Evolutionary conservation across 805 yeast species (phyloP).

Genomic region (Torulaspora indica): DNA sequence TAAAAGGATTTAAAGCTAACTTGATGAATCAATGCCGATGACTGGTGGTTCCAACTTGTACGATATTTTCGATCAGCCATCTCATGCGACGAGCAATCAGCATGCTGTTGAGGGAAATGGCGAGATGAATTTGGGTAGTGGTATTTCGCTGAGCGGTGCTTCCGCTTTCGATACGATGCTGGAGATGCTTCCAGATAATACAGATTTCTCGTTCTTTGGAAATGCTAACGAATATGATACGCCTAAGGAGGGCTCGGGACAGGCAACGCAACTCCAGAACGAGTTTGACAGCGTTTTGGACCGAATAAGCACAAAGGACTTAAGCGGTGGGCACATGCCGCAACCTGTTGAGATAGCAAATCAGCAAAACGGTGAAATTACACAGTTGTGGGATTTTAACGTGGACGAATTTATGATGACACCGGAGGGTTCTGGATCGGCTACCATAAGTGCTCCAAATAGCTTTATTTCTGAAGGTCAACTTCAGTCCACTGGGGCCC

Average conservation of each 20-base stretch:
- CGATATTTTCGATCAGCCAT: conserved; percentile 14
- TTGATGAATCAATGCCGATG: conserved; percentile 13
- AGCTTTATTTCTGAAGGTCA: conserved; percentile 30
- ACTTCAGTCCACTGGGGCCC: conserved; percentile 15
- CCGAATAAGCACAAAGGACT: conserved; percentile 1
- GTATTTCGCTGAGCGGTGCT: conserved; percentile 8
- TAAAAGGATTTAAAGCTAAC: not conserved
- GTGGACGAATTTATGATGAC: conserved; percentile 38
- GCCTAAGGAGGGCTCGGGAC: not conserved
- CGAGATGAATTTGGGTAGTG: conserved; percentile 1
- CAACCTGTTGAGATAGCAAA: conserved; percentile 32
- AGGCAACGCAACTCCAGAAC: not conserved
- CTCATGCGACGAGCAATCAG: conserved; percentile 11
- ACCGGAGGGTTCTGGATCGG: conserved; percentile 34
- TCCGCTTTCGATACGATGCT: conserved; percentile 35
- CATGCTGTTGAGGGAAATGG: conserved; percentile 3
- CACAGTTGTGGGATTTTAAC: conserved; percentile 39
- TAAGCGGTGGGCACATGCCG: not conserved
- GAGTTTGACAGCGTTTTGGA: not conserved
- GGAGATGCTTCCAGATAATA: conserved; percentile 35
- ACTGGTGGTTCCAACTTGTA: conserved; percentile 13
- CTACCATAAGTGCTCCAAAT: conserved; percentile 37
- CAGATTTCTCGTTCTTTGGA: conserved; percentile 17
- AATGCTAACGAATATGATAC: not conserved
- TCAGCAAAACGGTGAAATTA: conserved; percentile 38